phyloP scores from a whole-genome alignment of 805 yeast species.

The Pichia pseudocactophila region DNA sequence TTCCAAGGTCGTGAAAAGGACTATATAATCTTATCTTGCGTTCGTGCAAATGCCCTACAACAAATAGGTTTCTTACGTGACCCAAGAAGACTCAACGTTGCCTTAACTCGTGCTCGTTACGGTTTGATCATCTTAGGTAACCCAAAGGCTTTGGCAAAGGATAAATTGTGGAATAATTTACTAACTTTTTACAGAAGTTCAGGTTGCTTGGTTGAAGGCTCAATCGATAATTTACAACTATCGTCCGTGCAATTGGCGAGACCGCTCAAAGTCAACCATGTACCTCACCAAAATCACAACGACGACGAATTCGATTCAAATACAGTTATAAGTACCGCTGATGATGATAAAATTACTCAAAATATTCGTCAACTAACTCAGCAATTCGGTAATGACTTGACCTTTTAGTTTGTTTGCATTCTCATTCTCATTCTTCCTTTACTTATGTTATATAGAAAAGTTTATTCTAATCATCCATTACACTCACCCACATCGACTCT shows the following conservation, averaged over 20 bases:
- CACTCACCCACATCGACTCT: not conserved
- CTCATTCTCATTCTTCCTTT: constrained; percentile 1
- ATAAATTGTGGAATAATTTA: constrained; percentile 70
- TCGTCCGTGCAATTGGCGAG: constrained; percentile 48
- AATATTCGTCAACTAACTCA: constrained; percentile 30
- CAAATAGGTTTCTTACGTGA: constrained; percentile 79
- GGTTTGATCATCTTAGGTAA: constrained; percentile 79
- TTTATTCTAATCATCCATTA: no score
- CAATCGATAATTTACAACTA: constrained; percentile 67
- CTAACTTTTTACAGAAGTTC: constrained; percentile 70
- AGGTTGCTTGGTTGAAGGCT: constrained; percentile 87
- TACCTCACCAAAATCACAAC: constrained; percentile 1
- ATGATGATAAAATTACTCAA: constrained; percentile 6
- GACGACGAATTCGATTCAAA: constrained; percentile 2
- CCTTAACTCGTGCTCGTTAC: constrained; percentile 78
- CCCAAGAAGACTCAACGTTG: constrained; percentile 82
- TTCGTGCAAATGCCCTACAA: constrained; percentile 59
- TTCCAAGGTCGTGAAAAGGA: constrained; percentile 55
- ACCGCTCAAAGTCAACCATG: constrained; percentile 10
- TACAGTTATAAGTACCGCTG: constrained; percentile 5
- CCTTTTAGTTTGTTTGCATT: constrained; percentile 6
- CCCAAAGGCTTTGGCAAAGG: constrained; percentile 64
- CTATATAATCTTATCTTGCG: constrained; percentile 43
- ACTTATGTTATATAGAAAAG: no score
- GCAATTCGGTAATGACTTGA: constrained; percentile 31